A percentile compares a stretch with the other conserved stretches of the same genome.
Conservation (phyloP, 2,329 filamentous ascomycete genomes). For the Cyanodermella asteris region DNA sequence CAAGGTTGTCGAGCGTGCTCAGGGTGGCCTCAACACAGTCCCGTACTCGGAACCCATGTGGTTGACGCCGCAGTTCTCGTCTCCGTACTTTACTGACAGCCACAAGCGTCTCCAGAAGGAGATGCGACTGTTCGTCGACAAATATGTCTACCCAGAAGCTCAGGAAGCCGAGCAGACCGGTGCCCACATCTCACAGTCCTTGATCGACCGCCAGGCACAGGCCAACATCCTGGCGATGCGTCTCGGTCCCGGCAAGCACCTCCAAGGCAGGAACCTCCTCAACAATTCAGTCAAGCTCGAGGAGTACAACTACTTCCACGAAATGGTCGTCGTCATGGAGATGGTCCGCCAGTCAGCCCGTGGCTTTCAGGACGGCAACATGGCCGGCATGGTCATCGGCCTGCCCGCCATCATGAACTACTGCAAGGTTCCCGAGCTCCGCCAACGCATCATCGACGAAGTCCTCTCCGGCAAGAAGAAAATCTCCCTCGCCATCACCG, state of each 20-base stretch:
- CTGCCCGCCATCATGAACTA: conserved; percentile 64
- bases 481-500: conserved; percentile 70
- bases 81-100: conserved; percentile 58
- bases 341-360: conserved; percentile 46
- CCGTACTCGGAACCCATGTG: conserved; percentile 74
- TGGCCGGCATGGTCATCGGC: conserved; percentile 70
- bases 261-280: conserved; percentile 48
- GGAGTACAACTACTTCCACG: conserved; percentile 76
- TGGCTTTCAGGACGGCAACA: conserved; percentile 70
- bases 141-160: conserved; percentile 50
- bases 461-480: conserved; percentile 66
- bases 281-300: conserved; percentile 50
- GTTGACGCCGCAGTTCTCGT: conserved; percentile 56
- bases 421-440: conserved; percentile 43
- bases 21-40: conserved; percentile 52
- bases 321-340: conserved; percentile 57
- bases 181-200: conserved; percentile 42
- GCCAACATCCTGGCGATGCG: conserved; percentile 60
- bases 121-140: conserved; percentile 51
- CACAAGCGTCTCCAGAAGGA: conserved; percentile 48
- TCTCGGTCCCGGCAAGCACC: conserved; percentile 59
- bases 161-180: conserved; percentile 55
- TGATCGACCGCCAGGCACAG: conserved; percentile 61
- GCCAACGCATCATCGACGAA: conserved; percentile 45
- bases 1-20: conserved; percentile 45